Percentiles rank a stretch among this genome's conserved stretches.
Conservation (phyloP, 345 rosid species). For the Xanthoceras sorbifolium region DNA sequence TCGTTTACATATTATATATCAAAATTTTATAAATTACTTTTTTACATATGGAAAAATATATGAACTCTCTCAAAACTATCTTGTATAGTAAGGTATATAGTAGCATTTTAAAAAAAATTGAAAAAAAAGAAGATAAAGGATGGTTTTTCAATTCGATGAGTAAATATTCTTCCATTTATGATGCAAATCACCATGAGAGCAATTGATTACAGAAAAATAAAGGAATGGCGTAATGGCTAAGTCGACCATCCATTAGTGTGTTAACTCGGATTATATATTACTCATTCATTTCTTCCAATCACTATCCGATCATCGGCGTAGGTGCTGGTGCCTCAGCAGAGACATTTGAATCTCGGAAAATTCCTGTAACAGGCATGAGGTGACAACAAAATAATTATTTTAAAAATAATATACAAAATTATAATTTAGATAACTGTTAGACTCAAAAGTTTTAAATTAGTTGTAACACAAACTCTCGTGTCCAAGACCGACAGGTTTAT, state of each 20-base stretch:
- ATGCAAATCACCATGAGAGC: no score
- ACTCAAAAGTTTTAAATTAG: no score
- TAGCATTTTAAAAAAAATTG: no score
- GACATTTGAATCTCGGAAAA: conserved; percentile 12
- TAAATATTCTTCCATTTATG: background rate
- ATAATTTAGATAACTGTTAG: no score
- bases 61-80: background rate
- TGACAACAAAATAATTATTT: background rate
- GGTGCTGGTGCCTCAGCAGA: conserved; percentile 20
- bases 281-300: background rate
- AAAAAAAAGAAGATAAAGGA: background rate
- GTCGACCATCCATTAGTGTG: background rate
- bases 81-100: no score
- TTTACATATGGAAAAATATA: no score
- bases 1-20: no score
- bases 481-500: no score
- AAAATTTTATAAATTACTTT: no score
- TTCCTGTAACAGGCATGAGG: conserved; percentile 23
- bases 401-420: background rate
- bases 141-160: background rate
- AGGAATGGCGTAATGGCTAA: background rate
- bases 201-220: background rate
- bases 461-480: no score
- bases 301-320: conserved; percentile 16
- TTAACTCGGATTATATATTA: background rate